A percentile compares a stretch with the other conserved stretches of the same genome.
These are phyloP conservation scores for Malassezia dermatis DNA, from an alignment of 1,284 basidiomycete species.

Conservation along the genomic window DNA sequence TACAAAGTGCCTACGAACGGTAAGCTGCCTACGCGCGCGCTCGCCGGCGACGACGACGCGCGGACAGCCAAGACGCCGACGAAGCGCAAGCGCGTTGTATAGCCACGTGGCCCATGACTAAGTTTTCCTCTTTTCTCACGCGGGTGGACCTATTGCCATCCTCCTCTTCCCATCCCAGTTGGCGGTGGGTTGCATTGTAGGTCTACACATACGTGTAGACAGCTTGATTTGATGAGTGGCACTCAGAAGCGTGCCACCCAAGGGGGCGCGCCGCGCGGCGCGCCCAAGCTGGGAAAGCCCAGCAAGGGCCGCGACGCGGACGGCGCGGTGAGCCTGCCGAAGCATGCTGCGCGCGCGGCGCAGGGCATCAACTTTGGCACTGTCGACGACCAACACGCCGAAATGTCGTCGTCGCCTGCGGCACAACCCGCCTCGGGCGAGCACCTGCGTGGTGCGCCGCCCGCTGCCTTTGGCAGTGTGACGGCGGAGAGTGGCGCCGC, in stretches of 20 bases:
- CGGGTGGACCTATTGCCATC: neutral
- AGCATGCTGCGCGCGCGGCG: conserved; percentile 12
- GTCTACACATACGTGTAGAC: conserved; percentile 11
- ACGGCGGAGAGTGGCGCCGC: conserved; percentile 31
- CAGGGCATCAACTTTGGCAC: conserved; percentile 50
- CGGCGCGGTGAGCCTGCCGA: conserved; percentile 12
- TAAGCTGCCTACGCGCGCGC: conserved; percentile 30
- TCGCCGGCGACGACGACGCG: conserved; percentile 34
- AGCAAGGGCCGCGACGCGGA: conserved; percentile 16
- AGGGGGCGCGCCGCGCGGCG: conserved; percentile 14
- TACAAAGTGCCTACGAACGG: conserved; percentile 44
- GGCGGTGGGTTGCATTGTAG: neutral
- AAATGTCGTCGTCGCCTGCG: conserved; percentile 49
- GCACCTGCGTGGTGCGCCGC: conserved; percentile 40
- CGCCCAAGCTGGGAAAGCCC: conserved; percentile 14
- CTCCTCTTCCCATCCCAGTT: neutral
- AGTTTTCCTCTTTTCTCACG: conserved; percentile 3
- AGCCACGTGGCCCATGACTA: conserved; percentile 14
- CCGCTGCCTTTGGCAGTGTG: conserved; percentile 48
- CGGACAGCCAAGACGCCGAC: conserved; percentile 17
- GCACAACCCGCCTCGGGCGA: conserved; percentile 42
- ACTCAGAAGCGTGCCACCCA: conserved; percentile 14
- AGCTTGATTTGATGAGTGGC: conserved; percentile 13
- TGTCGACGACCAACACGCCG: conserved; percentile 47
- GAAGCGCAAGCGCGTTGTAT: conserved; percentile 11